Evolutionary conservation across 2,329 filamentous ascomycete species (phyloP).

Genomic region (Venturiaceae sp.): DNA sequence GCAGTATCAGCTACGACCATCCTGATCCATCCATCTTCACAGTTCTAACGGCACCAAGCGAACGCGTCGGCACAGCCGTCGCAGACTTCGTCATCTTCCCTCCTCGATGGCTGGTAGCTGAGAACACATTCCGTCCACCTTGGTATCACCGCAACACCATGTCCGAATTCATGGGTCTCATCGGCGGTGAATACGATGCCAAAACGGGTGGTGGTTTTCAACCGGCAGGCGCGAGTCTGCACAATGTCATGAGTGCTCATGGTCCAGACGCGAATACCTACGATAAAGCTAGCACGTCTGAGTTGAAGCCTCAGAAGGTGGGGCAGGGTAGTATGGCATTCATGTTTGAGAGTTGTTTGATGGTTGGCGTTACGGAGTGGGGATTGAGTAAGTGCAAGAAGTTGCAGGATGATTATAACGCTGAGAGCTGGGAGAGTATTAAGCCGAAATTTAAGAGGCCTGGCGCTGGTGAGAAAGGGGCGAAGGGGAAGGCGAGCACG

Average conservation of each 20-base stretch:
- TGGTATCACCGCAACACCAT: constrained; percentile 59
- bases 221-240: constrained; percentile 52
- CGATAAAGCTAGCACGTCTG: constrained; percentile 42
- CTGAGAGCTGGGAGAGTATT: constrained; percentile 64
- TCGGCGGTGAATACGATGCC: constrained; percentile 51
- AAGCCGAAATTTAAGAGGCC: constrained; percentile 33
- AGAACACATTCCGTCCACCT: constrained; percentile 50
- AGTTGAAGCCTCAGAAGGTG: constrained; percentile 46
- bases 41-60: constrained; percentile 49
- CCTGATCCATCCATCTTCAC: constrained; percentile 72
- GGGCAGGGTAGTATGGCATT: constrained; percentile 53
- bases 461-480: not conserved
- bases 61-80: constrained; percentile 50
- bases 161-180: constrained; percentile 58
- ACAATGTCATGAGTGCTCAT: constrained; percentile 65
- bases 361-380: constrained; percentile 52
- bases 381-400: constrained; percentile 60
- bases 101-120: constrained; percentile 52
- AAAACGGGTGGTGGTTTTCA: constrained; percentile 45
- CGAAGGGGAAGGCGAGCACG: not conserved
- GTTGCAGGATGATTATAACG: constrained; percentile 64
- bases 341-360: constrained; percentile 46
- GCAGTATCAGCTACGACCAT: constrained; percentile 65
- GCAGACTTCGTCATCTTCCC: constrained; percentile 58
- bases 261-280: constrained; percentile 48